Percentiles rank a stretch among this genome's conserved stretches.
Conservation (phyloP, 805 yeast species). For the Candida quercuum region DNA sequence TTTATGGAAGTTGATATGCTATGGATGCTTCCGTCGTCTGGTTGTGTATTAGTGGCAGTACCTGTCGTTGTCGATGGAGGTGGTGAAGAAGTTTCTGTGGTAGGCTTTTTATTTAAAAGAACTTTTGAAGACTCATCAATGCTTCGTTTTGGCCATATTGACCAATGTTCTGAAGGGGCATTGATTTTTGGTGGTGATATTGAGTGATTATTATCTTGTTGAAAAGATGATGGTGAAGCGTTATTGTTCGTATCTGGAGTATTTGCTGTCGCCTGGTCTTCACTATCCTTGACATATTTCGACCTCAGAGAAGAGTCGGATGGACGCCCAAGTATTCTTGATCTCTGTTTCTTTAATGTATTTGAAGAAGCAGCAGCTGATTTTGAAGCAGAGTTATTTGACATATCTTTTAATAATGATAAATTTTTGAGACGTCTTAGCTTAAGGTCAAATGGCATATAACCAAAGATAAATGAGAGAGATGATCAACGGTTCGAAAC, state of each 20-base stretch:
- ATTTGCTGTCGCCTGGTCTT: not conserved
- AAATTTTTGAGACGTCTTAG: no score
- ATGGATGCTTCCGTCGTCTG: not conserved
- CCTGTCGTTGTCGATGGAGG: not conserved
- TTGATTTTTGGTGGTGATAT: not conserved
- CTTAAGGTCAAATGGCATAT: not conserved
- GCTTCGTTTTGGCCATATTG: conserved; percentile 2
- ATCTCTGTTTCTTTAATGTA: conserved; percentile 1
- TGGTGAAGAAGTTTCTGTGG: no score
- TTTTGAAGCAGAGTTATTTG: not conserved
- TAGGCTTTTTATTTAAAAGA: no score
- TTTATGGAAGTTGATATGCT: not conserved
- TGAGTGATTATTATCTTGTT: no score
- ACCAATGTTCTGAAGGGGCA: not conserved
- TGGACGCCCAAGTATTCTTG: conserved; percentile 1
- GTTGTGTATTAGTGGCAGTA: not conserved
- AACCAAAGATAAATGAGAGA: no score
- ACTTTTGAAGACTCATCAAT: no score
- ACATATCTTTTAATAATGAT: not conserved
- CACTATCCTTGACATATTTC: not conserved
- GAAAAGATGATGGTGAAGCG: no score
- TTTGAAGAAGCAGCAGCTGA: not conserved
- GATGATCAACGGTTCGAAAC: no score
- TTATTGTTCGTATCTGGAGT: no score
- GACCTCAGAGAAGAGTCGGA: conserved; percentile 1